Percentiles rank a stretch among this genome's conserved stretches.
These are phyloP conservation scores for Chrysoporthe cubensis DNA, from an alignment of 2,329 filamentous ascomycete species.

Conservation along the genomic window DNA sequence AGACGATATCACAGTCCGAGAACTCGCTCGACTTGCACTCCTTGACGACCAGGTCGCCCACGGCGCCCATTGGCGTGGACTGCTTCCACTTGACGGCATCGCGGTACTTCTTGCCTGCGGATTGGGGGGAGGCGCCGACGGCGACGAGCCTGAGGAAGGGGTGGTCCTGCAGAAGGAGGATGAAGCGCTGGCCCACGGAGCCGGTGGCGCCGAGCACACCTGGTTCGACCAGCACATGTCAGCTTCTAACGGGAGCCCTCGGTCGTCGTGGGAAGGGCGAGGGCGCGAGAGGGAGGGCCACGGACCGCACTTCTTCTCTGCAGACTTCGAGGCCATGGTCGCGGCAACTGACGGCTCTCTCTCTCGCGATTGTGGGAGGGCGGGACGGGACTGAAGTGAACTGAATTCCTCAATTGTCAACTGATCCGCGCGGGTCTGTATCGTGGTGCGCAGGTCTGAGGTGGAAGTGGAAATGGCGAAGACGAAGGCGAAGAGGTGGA, in stretches of 20 bases:
- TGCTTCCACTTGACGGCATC: slow-evolving; percentile 98
- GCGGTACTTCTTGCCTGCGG: slow-evolving; percentile 90
- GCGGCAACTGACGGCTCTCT: not conserved
- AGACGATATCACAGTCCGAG: slow-evolving; percentile 87
- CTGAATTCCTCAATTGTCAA: not conserved
- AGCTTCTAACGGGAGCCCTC: slow-evolving; percentile 12
- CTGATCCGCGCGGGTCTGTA: not conserved
- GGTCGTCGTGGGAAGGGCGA: not conserved
- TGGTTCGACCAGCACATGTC: slow-evolving; percentile 35
- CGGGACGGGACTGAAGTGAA: too few species aligned
- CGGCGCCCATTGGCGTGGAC: slow-evolving; percentile 75
- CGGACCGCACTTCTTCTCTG: slow-evolving; percentile 63
- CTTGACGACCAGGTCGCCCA: slow-evolving; percentile 82
- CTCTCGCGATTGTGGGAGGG: not conserved
- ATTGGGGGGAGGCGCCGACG: slow-evolving; percentile 85
- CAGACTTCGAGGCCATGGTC: slow-evolving; percentile 46
- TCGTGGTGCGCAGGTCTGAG: not conserved
- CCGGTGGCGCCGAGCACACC: slow-evolving; percentile 89
- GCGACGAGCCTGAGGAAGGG: slow-evolving; percentile 85
- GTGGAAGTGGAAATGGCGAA: not conserved
- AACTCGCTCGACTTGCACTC: slow-evolving; percentile 85
- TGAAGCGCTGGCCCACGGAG: slow-evolving; percentile 93
- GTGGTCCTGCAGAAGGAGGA: slow-evolving; percentile 86
- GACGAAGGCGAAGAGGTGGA: not conserved
- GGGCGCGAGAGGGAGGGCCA: slow-evolving; percentile 30